Percentiles rank a stretch among this genome's conserved stretches.
phyloP scores from a whole-genome alignment of 257 asterid species.

The Leptodermis oblonga region DNA sequence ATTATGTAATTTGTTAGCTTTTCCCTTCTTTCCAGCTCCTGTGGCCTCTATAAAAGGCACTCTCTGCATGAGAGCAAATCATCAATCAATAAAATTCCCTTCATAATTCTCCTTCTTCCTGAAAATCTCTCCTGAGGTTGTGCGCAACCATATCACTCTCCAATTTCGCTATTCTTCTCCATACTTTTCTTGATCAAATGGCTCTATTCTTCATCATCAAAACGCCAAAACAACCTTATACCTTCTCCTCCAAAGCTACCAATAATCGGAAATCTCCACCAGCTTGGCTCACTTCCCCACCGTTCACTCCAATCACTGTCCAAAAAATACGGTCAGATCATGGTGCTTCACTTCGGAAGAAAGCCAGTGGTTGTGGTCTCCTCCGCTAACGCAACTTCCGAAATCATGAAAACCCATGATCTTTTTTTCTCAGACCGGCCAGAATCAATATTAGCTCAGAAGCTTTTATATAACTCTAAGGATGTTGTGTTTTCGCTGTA shows the following conservation, averaged over 20 bases:
- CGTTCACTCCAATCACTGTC: slow-evolving; percentile 22
- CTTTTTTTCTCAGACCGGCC: slow-evolving; percentile 25
- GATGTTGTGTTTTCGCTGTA: slow-evolving; percentile 3
- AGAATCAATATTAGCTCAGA: background rate
- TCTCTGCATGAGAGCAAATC: no score
- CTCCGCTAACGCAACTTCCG: slow-evolving; percentile 19
- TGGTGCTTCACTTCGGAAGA: slow-evolving; percentile 40
- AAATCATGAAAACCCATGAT: slow-evolving; percentile 43
- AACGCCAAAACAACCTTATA: slow-evolving; percentile 8
- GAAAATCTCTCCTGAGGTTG: no score
- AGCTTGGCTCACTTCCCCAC: slow-evolving; percentile 29
- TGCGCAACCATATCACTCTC: no score
- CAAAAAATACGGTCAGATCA: slow-evolving; percentile 30
- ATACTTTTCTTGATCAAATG: background rate
- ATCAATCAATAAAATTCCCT: no score
- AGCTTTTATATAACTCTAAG: slow-evolving; percentile 1
- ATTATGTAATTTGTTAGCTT: no score
- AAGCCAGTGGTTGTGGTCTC: slow-evolving; percentile 24
- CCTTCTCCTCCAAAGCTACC: slow-evolving; percentile 46
- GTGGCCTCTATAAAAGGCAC: no score
- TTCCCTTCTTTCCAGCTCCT: no score
- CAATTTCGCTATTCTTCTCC: background rate
- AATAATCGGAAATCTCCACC: slow-evolving; percentile 38
- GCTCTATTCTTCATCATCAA: background rate
- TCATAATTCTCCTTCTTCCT: no score